Evolutionary conservation across 2,329 filamentous ascomycete genomes (phyloP).

Genomic region (Sarocladium brachiariae): DNA sequence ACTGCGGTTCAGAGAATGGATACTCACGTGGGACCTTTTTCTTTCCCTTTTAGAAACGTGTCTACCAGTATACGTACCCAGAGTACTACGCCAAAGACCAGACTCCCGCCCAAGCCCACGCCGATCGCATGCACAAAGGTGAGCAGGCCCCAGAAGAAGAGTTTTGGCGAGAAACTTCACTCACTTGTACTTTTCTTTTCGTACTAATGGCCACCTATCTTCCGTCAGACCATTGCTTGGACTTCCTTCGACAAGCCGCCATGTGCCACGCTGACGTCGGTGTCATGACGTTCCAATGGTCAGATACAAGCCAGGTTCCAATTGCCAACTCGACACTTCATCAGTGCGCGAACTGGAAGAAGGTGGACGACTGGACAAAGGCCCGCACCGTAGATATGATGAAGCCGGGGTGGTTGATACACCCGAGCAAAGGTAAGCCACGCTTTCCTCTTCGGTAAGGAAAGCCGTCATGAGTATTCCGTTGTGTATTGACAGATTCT

Average conservation of each 20-base stretch:
- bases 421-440: no score
- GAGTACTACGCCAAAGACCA: conserved; percentile 6
- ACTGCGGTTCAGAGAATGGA: no score
- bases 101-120: conserved; percentile 4
- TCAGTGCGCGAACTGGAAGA: conserved; percentile 12
- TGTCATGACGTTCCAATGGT: conserved; percentile 12
- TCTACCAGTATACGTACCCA: conserved; percentile 10
- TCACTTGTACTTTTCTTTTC: no score
- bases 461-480: no score
- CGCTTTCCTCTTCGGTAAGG: no score
- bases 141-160: not conserved
- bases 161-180: no score
- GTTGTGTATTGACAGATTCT: no score
- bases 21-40: no score
- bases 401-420: conserved; percentile 7
- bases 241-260: conserved; percentile 10
- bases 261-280: conserved; percentile 10
- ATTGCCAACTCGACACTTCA: conserved; percentile 12
- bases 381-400: conserved; percentile 11
- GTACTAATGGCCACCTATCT: no score
- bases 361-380: conserved; percentile 11
- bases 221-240: conserved; percentile 9
- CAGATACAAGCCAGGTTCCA: conserved; percentile 7
- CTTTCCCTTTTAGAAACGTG: conserved; percentile 12
- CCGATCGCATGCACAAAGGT: conserved; percentile 11